Conservation (phyloP, 768 basidiomycete species). For the Kwoniella newhampshirensis region DNA sequence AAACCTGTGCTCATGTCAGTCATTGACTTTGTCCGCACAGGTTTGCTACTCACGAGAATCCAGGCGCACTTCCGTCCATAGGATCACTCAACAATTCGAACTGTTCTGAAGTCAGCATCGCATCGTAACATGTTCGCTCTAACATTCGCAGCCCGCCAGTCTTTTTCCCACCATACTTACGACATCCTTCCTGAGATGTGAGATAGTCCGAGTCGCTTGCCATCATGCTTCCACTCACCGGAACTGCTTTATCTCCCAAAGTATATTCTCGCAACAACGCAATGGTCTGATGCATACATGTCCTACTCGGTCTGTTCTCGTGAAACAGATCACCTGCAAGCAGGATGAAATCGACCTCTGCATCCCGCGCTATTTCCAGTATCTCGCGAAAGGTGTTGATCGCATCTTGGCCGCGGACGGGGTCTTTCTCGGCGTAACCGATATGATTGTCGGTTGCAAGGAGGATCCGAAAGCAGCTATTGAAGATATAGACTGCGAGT, state of each 20-base stretch:
- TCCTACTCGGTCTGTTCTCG: slow-evolving; percentile 91
- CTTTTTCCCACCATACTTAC: no score
- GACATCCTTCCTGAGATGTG: no score
- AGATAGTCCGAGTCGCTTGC: no score
- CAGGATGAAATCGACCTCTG: slow-evolving; percentile 84
- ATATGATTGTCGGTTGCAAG: slow-evolving; percentile 96
- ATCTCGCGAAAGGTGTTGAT: slow-evolving; percentile 95
- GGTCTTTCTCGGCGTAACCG: slow-evolving; percentile 91
- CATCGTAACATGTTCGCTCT: no score
- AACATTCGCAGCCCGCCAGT: no score
- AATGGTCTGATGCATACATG: slow-evolving; percentile 83
- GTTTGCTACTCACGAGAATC: slow-evolving; percentile 78
- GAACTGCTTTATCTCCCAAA: slow-evolving; percentile 80
- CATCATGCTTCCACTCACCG: slow-evolving; percentile 36
- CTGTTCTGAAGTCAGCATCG: slow-evolving; percentile 41
- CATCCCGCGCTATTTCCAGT: slow-evolving; percentile 79
- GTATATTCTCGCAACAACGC: slow-evolving; percentile 88
- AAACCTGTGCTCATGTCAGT: slow-evolving; percentile 62
- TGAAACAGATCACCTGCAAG: slow-evolving; percentile 96
- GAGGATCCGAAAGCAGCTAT: slow-evolving; percentile 62
- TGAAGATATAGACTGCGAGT: not conserved
- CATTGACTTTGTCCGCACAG: not conserved
- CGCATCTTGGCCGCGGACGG: slow-evolving; percentile 88
- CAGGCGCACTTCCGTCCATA: slow-evolving; percentile 78
- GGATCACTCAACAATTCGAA: slow-evolving; percentile 91